phyloP scores from a whole-genome alignment of 176 grass and related monocot genomes.

The Triticum dicoccoides region DNA sequence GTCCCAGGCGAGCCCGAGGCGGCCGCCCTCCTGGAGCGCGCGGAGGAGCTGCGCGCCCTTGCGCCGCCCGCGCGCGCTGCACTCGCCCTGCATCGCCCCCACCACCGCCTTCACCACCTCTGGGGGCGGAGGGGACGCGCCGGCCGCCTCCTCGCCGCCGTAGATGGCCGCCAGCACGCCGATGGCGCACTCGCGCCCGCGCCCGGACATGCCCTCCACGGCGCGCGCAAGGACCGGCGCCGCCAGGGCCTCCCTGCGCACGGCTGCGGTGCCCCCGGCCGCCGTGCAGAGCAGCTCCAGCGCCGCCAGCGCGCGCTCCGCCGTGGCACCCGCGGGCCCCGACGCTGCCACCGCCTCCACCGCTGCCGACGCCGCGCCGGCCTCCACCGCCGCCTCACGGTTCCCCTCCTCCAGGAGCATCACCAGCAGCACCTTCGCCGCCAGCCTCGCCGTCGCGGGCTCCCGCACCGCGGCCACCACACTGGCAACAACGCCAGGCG shows the following conservation, averaged over 20 bases:
- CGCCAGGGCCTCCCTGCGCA: slow-evolving; percentile 44
- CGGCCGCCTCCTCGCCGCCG: not conserved
- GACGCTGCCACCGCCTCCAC: slow-evolving; percentile 70
- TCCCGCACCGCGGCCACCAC: slow-evolving; percentile 63
- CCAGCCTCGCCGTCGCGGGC: slow-evolving; percentile 49
- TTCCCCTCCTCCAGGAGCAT: slow-evolving; percentile 56
- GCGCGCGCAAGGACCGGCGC: slow-evolving; percentile 52
- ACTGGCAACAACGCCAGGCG: slow-evolving; percentile 39
- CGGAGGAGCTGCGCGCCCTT: slow-evolving; percentile 88
- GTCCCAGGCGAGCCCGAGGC: slow-evolving; percentile 81
- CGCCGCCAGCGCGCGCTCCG: slow-evolving; percentile 80
- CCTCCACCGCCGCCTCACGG: slow-evolving; percentile 54
- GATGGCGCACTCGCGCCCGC: slow-evolving; percentile 81
- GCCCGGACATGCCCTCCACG: slow-evolving; percentile 58
- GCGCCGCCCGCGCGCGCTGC: slow-evolving; percentile 71
- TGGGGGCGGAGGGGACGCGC: slow-evolving; percentile 33
- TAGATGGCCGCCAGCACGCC: slow-evolving; percentile 83
- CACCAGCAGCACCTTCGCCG: slow-evolving; percentile 62
- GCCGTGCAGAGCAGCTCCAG: slow-evolving; percentile 90
- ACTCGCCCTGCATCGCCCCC: slow-evolving; percentile 83
- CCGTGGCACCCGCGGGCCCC: slow-evolving; percentile 62
- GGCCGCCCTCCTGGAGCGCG: slow-evolving; percentile 66
- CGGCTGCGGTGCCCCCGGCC: slow-evolving; percentile 42
- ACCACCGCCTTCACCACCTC: slow-evolving; percentile 85
- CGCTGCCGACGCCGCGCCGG: slow-evolving; percentile 56